These are phyloP conservation scores for Suillus clintonianus DNA, from an alignment of 768 basidiomycete genomes.

Conservation along the genomic window DNA sequence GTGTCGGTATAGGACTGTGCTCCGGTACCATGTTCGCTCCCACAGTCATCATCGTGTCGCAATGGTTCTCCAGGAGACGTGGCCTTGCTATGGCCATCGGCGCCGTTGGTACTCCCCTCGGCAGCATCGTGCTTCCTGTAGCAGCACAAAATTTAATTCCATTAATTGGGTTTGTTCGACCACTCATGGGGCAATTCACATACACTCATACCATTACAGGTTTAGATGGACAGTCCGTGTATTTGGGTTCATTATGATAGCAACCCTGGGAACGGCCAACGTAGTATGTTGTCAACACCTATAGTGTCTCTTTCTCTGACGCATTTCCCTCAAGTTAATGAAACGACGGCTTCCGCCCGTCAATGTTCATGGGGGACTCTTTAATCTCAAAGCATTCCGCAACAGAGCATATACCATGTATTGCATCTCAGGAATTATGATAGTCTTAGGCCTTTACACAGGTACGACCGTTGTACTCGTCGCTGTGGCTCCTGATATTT, in stretches of 20 bases:
- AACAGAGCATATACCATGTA: no score
- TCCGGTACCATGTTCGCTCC: no score
- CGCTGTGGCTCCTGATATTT: constrained; percentile 11
- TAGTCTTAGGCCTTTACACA: constrained; percentile 72
- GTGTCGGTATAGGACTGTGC: no score
- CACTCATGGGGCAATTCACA: not conserved
- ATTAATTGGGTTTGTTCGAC: constrained; percentile 52
- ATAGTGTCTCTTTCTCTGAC: not conserved
- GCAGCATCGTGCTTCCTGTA: constrained; percentile 71
- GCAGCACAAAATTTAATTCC: constrained; percentile 54
- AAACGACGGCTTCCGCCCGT: constrained; percentile 55
- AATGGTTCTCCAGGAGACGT: no score
- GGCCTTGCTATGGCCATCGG: constrained; percentile 61
- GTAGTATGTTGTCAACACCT: constrained; percentile 40
- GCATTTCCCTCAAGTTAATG: constrained; percentile 20
- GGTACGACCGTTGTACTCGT: constrained; percentile 33
- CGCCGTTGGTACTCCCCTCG: constrained; percentile 66
- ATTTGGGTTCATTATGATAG: constrained; percentile 61
- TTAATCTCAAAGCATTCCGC: no score
- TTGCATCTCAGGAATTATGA: constrained; percentile 53
- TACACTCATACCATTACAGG: constrained; percentile 32
- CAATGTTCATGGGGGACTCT: no score
- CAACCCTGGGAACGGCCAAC: constrained; percentile 55
- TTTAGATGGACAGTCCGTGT: constrained; percentile 79
- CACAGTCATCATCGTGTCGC: no score